Evolutionary conservation across 768 basidiomycete species (phyloP), one percentile per base, ranked within the genome.

Genomic region (Mycena filopes): DNA sequence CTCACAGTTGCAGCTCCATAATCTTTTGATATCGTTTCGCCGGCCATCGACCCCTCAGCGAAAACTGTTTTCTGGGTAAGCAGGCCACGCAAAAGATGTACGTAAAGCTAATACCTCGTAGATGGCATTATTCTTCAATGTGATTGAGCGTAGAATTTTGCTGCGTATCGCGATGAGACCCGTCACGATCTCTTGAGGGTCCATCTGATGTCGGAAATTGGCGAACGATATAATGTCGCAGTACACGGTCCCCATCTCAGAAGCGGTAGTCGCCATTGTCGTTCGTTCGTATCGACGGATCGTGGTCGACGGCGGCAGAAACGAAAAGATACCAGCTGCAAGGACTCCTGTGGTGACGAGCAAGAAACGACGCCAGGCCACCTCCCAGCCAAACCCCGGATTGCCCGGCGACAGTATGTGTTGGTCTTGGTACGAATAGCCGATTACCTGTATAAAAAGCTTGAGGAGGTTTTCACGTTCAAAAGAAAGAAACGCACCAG

Each of bases 191-290:
- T 83, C 78, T 9, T 83, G 78, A 4, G 83, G 77, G 46, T 91
- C 86, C 1, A 79, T 36, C 15, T 36, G 36, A 36, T 74, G 38
- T 86, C 82, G 12, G 36, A 85, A 83, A 65, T 88, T 87, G 1
- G 91, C 90, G 65, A 86, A 89, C 0, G 91, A 91, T 3, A 96
- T 78, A 29, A 94, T 86, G 2, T 89, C 84, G 72, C 94, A 96
- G 61, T 95, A 91, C 12, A 91, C 81, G 0, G 84, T 78, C 1
- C 93, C 94, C 8, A 93, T 76, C 70, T 94, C 88, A 0, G 83
- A 77, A 33, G 87, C 83, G 0, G 89, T 89, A 1, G 89, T 92
- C 0, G 93, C 83, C 65, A 95, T 81, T 2, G 89, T 83, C 9
- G 83, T 80, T 5, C 94, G 87, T 66, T 94, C 89, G 67, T 94